Conservation (phyloP, 2,329 filamentous ascomycete species). For the Penicillium freii region DNA sequence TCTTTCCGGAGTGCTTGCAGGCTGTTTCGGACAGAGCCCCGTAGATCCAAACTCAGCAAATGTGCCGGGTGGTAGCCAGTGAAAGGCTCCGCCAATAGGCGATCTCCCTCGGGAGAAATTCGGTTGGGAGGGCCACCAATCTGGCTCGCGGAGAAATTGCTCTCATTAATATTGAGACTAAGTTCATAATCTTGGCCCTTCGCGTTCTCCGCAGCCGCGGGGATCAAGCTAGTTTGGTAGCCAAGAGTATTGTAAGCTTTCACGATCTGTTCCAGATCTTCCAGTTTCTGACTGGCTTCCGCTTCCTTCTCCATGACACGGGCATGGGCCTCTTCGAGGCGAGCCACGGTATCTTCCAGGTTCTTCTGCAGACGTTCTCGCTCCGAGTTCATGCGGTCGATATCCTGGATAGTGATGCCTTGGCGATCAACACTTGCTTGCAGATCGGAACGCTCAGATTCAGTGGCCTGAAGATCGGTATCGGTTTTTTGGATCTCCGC, state of each 20-base stretch:
- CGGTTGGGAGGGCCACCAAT: conserved; percentile 50
- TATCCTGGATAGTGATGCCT: conserved; percentile 95
- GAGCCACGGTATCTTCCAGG: conserved; percentile 70
- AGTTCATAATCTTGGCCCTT: conserved; percentile 84
- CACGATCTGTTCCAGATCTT: conserved; percentile 86
- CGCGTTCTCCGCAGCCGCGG: conserved; percentile 77
- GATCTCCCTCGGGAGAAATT: conserved; percentile 60
- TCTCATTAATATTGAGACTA: conserved; percentile 74
- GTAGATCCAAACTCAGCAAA: conserved; percentile 83
- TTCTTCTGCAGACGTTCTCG: conserved; percentile 88
- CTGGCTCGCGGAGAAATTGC: conserved; percentile 69
- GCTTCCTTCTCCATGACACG: conserved; percentile 80
- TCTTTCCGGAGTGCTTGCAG: conserved; percentile 80
- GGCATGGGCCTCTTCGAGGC: conserved; percentile 81
- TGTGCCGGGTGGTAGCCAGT: conserved; percentile 89
- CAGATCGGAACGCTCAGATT: conserved; percentile 74
- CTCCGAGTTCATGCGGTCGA: conserved; percentile 97
- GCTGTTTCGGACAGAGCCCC: conserved; percentile 74
- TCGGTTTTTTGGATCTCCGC: conserved; percentile 79
- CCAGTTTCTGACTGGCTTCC: conserved; percentile 81
- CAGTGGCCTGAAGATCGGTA: conserved; percentile 71
- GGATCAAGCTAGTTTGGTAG: conserved; percentile 91
- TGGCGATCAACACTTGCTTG: conserved; percentile 88
- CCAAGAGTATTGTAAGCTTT: conserved; percentile 91
- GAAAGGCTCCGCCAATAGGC: conserved; percentile 74